Conservation (phyloP, 257 asterid species). For the Prunella vulgaris region DNA sequence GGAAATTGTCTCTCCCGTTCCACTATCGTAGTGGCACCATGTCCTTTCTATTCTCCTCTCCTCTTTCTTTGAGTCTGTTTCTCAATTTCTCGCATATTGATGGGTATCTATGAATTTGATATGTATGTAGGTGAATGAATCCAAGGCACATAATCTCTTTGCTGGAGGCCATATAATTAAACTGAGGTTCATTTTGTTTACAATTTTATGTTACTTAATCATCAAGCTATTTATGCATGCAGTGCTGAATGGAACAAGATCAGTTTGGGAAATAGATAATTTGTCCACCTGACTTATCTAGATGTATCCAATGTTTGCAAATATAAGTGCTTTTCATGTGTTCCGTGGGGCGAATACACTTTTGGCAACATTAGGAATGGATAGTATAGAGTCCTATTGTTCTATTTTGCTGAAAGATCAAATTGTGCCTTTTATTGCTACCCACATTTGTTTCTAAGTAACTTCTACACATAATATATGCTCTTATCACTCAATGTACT, state of each 20-base stretch:
- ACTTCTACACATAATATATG: background rate
- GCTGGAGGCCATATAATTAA: conserved; percentile 57
- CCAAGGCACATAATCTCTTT: conserved; percentile 56
- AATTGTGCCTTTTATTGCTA: background rate
- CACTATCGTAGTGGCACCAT: background rate
- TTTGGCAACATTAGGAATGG: background rate
- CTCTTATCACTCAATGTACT: background rate
- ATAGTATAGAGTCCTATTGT: background rate
- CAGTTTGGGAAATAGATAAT: background rate
- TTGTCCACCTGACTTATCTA: background rate
- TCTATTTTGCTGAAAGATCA: background rate
- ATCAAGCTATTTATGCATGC: background rate
- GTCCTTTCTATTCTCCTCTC: background rate
- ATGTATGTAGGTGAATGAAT: conserved; percentile 61
- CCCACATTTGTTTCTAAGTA: background rate
- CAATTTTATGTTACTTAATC: background rate
- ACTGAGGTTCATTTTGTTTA: conserved; percentile 52
- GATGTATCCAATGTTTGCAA: background rate
- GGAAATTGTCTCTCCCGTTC: background rate
- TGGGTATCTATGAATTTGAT: conserved; percentile 1
- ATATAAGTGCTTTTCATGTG: background rate
- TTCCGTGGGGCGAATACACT: background rate
- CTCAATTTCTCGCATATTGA: conserved; percentile 8
- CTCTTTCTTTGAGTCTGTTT: background rate
- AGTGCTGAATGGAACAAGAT: background rate